A percentile compares a stretch with the other conserved stretches of the same genome.
These are phyloP conservation scores for Avena atlantica DNA, from an alignment of 176 grass and related monocot species.

Conservation along the genomic window DNA sequence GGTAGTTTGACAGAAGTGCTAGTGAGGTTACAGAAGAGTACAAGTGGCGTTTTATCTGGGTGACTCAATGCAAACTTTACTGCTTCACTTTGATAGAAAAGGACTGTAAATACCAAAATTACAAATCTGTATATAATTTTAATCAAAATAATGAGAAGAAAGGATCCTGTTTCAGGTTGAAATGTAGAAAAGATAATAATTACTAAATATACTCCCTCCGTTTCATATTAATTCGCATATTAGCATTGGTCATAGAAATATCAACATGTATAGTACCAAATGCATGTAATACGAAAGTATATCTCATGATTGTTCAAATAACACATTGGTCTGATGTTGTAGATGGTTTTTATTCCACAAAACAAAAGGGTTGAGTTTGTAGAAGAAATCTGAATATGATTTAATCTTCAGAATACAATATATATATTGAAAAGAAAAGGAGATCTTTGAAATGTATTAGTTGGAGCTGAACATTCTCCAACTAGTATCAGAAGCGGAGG, in stretches of 20 bases:
- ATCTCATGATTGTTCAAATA: no score
- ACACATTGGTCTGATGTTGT: no score
- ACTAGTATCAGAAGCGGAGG: background rate
- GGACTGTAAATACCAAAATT: slow-evolving; percentile 6
- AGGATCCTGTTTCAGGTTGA: background rate
- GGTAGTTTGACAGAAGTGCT: background rate
- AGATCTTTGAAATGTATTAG: slow-evolving; percentile 12
- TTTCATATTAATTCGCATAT: no score
- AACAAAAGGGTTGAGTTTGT: background rate
- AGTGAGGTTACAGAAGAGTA: background rate
- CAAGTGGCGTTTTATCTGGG: background rate
- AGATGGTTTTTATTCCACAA: background rate
- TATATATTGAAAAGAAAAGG: background rate
- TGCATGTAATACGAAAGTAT: no score
- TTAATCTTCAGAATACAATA: slow-evolving; percentile 29
- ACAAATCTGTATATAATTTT: background rate
- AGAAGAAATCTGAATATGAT: background rate
- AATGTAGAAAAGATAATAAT: slow-evolving; percentile 18
- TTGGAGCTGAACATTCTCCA: background rate
- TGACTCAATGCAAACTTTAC: slow-evolving; percentile 17
- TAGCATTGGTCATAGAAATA: no score
- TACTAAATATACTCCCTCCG: background rate
- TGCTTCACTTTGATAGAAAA: slow-evolving; percentile 11
- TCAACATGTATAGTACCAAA: no score
- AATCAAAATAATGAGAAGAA: slow-evolving; percentile 33